Conservation (phyloP, 495 filamentous ascomycete genomes). For the Lasiosphaeria miniovina region DNA sequence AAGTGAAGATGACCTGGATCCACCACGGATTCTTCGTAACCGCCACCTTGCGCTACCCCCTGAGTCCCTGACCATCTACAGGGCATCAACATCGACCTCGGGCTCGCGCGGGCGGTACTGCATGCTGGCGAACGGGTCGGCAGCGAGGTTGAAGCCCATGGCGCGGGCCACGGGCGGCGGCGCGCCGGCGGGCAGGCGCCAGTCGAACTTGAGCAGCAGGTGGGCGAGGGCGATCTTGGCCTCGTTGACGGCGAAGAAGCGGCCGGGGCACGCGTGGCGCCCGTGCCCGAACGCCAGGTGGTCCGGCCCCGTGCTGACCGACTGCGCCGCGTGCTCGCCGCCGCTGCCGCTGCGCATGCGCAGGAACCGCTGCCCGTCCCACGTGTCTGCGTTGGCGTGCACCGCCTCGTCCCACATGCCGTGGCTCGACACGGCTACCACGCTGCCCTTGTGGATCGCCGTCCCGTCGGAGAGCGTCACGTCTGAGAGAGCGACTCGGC, state of each 20-base stretch:
- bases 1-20: no score
- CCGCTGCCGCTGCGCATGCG: conserved; percentile 37
- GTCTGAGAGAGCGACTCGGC: conserved; percentile 36
- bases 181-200: conserved; percentile 22
- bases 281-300: conserved; percentile 42
- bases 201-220: conserved; percentile 40
- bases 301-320: conserved; percentile 42
- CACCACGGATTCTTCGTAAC: no score
- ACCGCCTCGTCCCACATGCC: conserved; percentile 38
- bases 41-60: no score
- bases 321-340: conserved; percentile 41
- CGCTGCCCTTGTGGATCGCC: conserved; percentile 48
- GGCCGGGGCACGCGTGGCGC: conserved; percentile 38
- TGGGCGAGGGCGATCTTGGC: conserved; percentile 36
- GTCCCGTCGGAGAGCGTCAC: conserved; percentile 47
- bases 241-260: conserved; percentile 43
- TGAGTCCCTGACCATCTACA: not conserved
- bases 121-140: conserved; percentile 18
- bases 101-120: conserved; percentile 12
- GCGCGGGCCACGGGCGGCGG: conserved; percentile 1
- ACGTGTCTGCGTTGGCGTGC: conserved; percentile 43
- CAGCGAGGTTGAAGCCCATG: conserved; percentile 12
- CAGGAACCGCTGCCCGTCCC: conserved; percentile 48
- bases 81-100: conserved; percentile 10
- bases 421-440: conserved; percentile 33